These are phyloP conservation scores for Spathaspora boniae DNA, from an alignment of 805 yeast species.

Conservation along the genomic window DNA sequence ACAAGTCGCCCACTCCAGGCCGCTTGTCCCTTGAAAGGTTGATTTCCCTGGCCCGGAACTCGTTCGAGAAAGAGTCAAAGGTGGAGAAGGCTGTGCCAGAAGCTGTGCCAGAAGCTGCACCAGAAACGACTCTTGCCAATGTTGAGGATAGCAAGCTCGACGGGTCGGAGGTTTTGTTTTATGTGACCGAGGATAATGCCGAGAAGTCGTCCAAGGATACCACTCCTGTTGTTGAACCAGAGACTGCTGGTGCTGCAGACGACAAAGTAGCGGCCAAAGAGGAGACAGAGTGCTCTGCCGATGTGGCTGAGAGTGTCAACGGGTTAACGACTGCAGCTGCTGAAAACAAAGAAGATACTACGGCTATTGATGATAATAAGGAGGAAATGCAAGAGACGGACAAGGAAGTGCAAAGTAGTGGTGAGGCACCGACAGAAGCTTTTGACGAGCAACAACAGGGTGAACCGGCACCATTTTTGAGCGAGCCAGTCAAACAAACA, in stretches of 20 bases:
- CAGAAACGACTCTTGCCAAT: background rate
- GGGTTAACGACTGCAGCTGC: background rate
- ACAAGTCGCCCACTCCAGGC: background rate
- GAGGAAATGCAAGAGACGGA: conserved; percentile 1
- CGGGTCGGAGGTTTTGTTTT: background rate
- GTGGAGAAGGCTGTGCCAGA: background rate
- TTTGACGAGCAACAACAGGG: background rate
- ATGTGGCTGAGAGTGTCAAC: background rate
- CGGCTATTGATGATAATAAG: conserved; percentile 1
- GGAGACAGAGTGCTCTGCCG: background rate
- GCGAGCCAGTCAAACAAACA: too few relatives aligned
- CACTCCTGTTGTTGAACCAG: background rate
- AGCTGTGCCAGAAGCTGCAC: conserved; percentile 1
- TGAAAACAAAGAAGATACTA: conserved; percentile 5
- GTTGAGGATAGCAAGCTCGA: background rate
- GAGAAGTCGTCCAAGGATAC: conserved; percentile 1
- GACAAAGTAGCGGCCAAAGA: background rate
- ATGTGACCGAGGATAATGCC: background rate
- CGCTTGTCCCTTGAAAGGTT: conserved; percentile 4
- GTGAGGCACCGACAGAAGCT: background rate
- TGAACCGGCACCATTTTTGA: conserved; percentile 3
- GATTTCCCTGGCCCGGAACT: conserved; percentile 2
- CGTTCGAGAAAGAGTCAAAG: conserved; percentile 1
- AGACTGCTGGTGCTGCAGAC: background rate
- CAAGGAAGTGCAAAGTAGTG: background rate